A percentile compares a stretch with the other conserved stretches of the same genome.
These are phyloP conservation scores for Sclerotinia nivalis DNA, from an alignment of 2,329 filamentous ascomycete genomes.

Conservation along the genomic window DNA sequence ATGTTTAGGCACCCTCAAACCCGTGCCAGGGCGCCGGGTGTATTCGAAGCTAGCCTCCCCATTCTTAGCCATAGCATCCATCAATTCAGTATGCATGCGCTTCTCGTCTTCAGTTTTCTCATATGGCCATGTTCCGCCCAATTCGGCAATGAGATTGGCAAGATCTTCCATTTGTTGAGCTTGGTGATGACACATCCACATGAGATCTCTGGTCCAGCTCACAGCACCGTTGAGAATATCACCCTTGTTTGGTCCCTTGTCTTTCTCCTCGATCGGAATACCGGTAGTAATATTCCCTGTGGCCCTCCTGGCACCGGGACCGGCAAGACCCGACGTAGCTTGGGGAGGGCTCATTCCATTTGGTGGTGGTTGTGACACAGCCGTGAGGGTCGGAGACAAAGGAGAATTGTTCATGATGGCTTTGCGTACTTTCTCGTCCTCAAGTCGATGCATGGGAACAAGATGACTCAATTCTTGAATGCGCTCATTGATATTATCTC, in stretches of 20 bases:
- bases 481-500: slow-evolving; percentile 98
- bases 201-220: slow-evolving; percentile 94
- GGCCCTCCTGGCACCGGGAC: slow-evolving; percentile 78
- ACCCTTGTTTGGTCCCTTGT: slow-evolving; percentile 98
- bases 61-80: slow-evolving; percentile 83
- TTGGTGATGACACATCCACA: slow-evolving; percentile 94
- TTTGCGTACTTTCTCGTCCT: slow-evolving; percentile 96
- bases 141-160: slow-evolving; percentile 68
- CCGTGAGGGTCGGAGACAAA: slow-evolving; percentile 77
- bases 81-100: slow-evolving; percentile 90
- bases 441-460: slow-evolving; percentile 86
- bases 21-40: slow-evolving; percentile 77
- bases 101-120: slow-evolving; percentile 87
- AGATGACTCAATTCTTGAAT: slow-evolving; percentile 95
- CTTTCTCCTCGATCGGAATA: slow-evolving; percentile 91
- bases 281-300: slow-evolving; percentile 86
- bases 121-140: slow-evolving; percentile 77
- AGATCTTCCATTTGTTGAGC: slow-evolving; percentile 87
- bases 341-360: slow-evolving; percentile 63
- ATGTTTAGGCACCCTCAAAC: slow-evolving; percentile 87
- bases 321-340: slow-evolving; percentile 85
- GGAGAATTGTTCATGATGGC: slow-evolving; percentile 90
- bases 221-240: slow-evolving; percentile 97
- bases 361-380: slow-evolving; percentile 52
- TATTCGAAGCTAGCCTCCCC: slow-evolving; percentile 74